phyloP scores from a whole-genome alignment of 2,329 filamentous ascomycete genomes.

The Lojkania enalia region DNA sequence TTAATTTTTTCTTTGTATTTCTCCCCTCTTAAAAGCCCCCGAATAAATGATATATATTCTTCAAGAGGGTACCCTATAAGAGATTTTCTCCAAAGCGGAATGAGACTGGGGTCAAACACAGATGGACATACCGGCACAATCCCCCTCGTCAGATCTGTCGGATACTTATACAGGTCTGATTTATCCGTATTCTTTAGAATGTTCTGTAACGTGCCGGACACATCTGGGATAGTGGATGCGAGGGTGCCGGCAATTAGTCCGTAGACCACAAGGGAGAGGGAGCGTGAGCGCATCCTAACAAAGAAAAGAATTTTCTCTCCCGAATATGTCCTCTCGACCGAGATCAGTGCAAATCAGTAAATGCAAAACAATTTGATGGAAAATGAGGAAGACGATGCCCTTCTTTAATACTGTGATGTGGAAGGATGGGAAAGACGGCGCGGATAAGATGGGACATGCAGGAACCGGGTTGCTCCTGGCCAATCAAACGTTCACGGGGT shows the following conservation, averaged over 20 bases:
- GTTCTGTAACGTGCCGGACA: constrained; percentile 56
- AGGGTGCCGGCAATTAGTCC: constrained; percentile 17
- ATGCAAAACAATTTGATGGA: background rate
- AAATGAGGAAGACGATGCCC: background rate
- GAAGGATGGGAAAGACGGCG: background rate
- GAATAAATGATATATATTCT: too few species aligned
- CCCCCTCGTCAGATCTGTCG: constrained; percentile 63
- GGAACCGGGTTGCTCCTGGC: background rate
- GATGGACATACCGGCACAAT: constrained; percentile 58
- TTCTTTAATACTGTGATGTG: background rate
- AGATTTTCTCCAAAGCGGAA: too few species aligned
- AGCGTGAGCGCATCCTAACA: background rate
- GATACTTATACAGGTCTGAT: constrained; percentile 59
- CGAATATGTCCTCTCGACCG: too few species aligned
- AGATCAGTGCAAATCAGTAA: background rate
- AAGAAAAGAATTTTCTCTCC: too few species aligned
- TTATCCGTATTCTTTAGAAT: constrained; percentile 59
- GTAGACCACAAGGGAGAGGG: background rate
- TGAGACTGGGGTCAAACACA: background rate
- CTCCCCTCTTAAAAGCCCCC: too few species aligned
- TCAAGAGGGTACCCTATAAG: too few species aligned
- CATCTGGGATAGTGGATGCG: constrained; percentile 41
- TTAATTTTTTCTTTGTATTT: constrained; percentile 8
- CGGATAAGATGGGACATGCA: background rate
- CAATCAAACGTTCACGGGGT: background rate